Evolutionary conservation across 192 early-diverging fungal species (phyloP).

Genomic region (Umbelopsis isabellina): DNA sequence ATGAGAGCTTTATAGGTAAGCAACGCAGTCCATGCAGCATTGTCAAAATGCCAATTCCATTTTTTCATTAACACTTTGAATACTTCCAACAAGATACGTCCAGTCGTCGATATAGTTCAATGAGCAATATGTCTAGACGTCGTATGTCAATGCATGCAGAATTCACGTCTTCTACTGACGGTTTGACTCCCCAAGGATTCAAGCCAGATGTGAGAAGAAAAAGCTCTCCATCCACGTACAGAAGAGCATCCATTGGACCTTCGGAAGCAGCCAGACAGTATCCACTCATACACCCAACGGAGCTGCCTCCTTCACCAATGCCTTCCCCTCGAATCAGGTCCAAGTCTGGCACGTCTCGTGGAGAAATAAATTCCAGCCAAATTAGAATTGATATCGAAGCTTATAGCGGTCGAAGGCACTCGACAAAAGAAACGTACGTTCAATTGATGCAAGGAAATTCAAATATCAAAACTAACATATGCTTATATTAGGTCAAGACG

Average conservation of each 20-base stretch:
- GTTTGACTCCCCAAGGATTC: background rate
- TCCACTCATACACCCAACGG: background rate
- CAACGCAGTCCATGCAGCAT: background rate
- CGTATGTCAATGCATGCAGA: slow-evolving; percentile 19
- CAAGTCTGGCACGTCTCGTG: slow-evolving; percentile 7
- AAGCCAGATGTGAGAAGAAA: background rate
- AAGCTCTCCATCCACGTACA: slow-evolving; percentile 11
- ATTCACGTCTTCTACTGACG: background rate
- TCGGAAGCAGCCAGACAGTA: background rate
- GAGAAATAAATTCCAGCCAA: background rate
- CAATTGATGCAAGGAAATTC: background rate
- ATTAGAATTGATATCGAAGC: background rate
- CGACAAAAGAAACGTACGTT: background rate
- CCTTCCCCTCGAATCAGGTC: slow-evolving; percentile 14
- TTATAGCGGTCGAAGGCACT: background rate
- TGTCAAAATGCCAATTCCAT: background rate
- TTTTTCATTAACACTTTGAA: background rate
- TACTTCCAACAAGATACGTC: background rate
- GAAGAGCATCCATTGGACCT: slow-evolving; percentile 1
- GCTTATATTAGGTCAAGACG: background rate
- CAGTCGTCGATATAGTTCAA: slow-evolving; percentile 3
- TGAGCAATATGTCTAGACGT: background rate
- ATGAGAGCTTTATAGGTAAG: slow-evolving; percentile 23
- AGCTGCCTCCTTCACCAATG: slow-evolving; percentile 4
- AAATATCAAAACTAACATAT: background rate